Conservation (phyloP, 1,139 yeast species). For the Suhomyces ambrosiae region DNA sequence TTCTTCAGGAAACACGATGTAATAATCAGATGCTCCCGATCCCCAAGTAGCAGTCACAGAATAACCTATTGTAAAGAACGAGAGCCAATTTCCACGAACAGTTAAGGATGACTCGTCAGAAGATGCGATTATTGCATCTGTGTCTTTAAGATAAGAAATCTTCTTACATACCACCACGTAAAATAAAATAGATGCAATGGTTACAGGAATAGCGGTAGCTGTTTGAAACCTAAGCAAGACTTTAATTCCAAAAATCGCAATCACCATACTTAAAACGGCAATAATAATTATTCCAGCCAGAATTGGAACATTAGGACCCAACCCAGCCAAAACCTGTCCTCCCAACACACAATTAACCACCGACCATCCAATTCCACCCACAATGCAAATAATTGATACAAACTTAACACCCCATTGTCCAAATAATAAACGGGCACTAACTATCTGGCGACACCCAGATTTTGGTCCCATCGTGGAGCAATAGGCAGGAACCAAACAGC, state of each 20-base stretch:
- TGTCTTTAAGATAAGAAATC: constrained; percentile 14
- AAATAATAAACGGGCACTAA: constrained; percentile 40
- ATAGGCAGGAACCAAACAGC: constrained; percentile 43
- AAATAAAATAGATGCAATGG: constrained; percentile 24
- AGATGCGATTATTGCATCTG: constrained; percentile 20
- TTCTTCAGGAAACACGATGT: constrained; percentile 27
- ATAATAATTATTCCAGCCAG: constrained; percentile 37
- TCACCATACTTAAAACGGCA: constrained; percentile 29
- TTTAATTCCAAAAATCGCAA: constrained; percentile 40
- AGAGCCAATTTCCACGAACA: constrained; percentile 27
- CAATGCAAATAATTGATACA: constrained; percentile 35
- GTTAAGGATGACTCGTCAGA: constrained; percentile 17
- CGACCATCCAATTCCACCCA: constrained; percentile 47
- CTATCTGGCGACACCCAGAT: constrained; percentile 47
- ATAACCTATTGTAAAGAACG: constrained; percentile 30
- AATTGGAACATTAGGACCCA: constrained; percentile 26
- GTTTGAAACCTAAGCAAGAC: constrained; percentile 26
- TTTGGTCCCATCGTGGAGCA: constrained; percentile 44
- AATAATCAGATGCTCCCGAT: constrained; percentile 32
- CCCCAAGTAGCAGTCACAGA: constrained; percentile 35
- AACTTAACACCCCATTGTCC: constrained; percentile 44
- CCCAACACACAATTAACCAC: constrained; percentile 44
- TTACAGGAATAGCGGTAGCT: constrained; percentile 25
- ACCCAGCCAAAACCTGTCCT: constrained; percentile 36
- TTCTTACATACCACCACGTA: constrained; percentile 28